These are phyloP conservation scores for Amphibolis antarctica DNA, from an alignment of 106 monocot species.

Conservation along the genomic window DNA sequence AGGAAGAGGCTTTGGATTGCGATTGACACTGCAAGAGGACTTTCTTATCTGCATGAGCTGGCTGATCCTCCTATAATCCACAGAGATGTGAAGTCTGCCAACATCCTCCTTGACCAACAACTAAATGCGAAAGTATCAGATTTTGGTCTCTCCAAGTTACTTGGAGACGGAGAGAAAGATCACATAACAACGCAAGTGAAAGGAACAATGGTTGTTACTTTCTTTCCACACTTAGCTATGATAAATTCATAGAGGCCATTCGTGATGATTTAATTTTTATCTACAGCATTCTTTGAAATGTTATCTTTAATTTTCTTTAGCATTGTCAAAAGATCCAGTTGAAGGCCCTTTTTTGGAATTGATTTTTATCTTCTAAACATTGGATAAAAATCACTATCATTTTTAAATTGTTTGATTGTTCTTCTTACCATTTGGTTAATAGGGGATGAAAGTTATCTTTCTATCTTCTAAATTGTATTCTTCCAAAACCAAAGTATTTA, in stretches of 20 bases:
- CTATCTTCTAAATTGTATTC: neutral
- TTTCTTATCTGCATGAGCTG: conserved; percentile 65
- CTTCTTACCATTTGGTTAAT: too few relatives aligned
- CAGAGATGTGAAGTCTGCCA: conserved; percentile 65
- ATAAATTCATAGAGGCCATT: too few relatives aligned
- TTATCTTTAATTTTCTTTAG: too few relatives aligned
- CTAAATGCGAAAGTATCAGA: conserved; percentile 72
- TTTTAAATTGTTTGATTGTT: neutral
- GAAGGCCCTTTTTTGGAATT: too few relatives aligned
- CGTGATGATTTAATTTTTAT: too few relatives aligned
- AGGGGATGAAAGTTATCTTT: too few relatives aligned
- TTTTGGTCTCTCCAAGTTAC: conserved; percentile 62
- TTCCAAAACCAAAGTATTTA: neutral
- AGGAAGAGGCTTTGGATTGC: conserved; percentile 45
- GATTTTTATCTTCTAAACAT: too few relatives aligned
- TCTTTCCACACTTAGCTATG: too few relatives aligned
- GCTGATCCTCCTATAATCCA: conserved; percentile 65
- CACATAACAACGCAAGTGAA: conserved; percentile 69
- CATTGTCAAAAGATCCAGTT: too few relatives aligned
- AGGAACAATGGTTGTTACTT: conserved; percentile 58
- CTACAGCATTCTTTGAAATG: too few relatives aligned
- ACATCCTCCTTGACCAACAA: conserved; percentile 51
- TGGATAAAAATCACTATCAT: too few relatives aligned
- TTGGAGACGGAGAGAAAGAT: conserved; percentile 15
- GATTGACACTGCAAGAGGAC: conserved; percentile 52